Percentiles rank a stretch among this genome's conserved stretches.
Evolutionary conservation across 2,329 filamentous ascomycete genomes (phyloP).

Genomic region (Parastagonospora nodorum): DNA sequence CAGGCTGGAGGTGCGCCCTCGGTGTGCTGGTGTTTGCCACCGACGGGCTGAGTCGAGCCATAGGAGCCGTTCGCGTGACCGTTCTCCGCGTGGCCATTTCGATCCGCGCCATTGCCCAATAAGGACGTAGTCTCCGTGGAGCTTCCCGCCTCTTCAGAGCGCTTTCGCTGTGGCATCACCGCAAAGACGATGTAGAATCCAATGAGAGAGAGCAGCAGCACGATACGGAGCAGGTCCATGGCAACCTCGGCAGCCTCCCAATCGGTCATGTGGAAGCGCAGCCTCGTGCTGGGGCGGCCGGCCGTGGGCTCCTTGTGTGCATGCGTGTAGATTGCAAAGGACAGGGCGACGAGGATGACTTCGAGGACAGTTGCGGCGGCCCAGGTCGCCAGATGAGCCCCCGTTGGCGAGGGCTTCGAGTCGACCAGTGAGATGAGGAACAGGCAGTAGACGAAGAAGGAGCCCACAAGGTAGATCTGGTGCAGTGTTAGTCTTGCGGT

Average conservation of each 20-base stretch:
- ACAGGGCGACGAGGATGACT: slow-evolving; percentile 70
- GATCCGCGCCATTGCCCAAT: slow-evolving; percentile 54
- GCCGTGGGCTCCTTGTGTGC: slow-evolving; percentile 68
- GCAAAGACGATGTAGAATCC: slow-evolving; percentile 64
- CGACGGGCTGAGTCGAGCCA: slow-evolving; percentile 52
- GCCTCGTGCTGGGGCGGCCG: slow-evolving; percentile 17
- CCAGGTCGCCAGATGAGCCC: slow-evolving; percentile 83
- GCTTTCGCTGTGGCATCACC: slow-evolving; percentile 35
- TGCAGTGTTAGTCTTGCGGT: slow-evolving; percentile 16
- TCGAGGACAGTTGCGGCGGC: slow-evolving; percentile 73
- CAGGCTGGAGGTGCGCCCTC: slow-evolving; percentile 75
- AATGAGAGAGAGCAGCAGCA: slow-evolving; percentile 65
- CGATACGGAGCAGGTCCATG: slow-evolving; percentile 70
- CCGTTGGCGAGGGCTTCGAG: slow-evolving; percentile 77
- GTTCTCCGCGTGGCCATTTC: slow-evolving; percentile 52
- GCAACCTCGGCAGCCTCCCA: slow-evolving; percentile 71
- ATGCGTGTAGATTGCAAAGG: slow-evolving; percentile 69
- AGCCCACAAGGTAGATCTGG: slow-evolving; percentile 85
- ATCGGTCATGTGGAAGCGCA: slow-evolving; percentile 50
- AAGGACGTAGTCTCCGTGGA: slow-evolving; percentile 67
- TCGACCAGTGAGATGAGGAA: slow-evolving; percentile 87
- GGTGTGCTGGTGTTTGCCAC: slow-evolving; percentile 52
- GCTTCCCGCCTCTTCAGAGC: slow-evolving; percentile 26
- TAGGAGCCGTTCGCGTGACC: slow-evolving; percentile 60
- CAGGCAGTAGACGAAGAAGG: slow-evolving; percentile 85